Evolutionary conservation across 192 early-diverging fungal species (phyloP), one percentile per base, ranked within the genome.

Genomic region (Funneliformis mosseae): DNA sequence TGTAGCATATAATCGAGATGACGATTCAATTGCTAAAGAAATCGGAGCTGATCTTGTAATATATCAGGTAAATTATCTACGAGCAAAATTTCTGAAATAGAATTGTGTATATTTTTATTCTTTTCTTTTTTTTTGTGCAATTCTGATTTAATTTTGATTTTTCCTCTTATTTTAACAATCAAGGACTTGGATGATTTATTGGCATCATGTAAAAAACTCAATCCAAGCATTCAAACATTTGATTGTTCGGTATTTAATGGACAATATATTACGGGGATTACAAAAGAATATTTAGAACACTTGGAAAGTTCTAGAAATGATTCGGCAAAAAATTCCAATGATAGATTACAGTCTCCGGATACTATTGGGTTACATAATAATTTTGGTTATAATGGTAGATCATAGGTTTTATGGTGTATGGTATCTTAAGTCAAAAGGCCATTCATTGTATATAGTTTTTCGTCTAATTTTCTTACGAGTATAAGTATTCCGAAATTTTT

Each of bases 161-260:
- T 11, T 64, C 28, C 23, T 60, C 16, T 64, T 12, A 42, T 61
- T 42, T 8, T 25, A n/a, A 8, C 77, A 27, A 27, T 71, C 59
- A 78, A 92, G 89, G 89, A 91, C 62, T 88, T 99, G 21, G 89
- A 91, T 68, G 96, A 97, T 55, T 84, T 99, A 78, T 85, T 98
- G 42, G 85, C 91, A 71, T 96, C 96, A 48, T 94, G 96, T 64
- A 82, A 89, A 63, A 91, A 93, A 82, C 96, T 97, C 85, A 98
- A 98, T 82, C 93, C 93, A 4, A 81, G 77, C 16, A 95, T 99
- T 68, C 87, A 85, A 39, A 73, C 82, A 18, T 99, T 99, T 91
- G 98, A 99, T 86, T 91, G 95, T 12, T 98, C 98, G 16, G 97
- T 99, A 9, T 99, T 99, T 85, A 96, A 96, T 77, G 96, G 97